phyloP scores from a whole-genome alignment of 1,284 basidiomycete species.

The Leccinum fuscescens region DNA sequence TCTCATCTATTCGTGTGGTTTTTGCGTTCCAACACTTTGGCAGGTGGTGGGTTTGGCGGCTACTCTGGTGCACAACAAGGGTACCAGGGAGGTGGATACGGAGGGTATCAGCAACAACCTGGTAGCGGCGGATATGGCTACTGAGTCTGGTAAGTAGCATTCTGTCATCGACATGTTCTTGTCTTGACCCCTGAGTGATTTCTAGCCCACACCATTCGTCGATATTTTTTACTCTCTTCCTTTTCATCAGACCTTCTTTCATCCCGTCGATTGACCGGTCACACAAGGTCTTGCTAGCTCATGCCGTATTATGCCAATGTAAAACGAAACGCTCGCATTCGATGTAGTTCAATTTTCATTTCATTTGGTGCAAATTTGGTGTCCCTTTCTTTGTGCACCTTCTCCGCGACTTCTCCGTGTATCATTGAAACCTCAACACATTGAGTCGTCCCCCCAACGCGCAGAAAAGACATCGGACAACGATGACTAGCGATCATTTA shows the following conservation, averaged over 20 bases:
- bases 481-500: not conserved
- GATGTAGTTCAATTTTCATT: not conserved
- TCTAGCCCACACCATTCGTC: not conserved
- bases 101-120: slow-evolving; percentile 23
- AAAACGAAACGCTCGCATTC: slow-evolving; percentile 13
- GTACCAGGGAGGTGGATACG: slow-evolving; percentile 26
- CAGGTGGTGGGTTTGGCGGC: slow-evolving; percentile 15
- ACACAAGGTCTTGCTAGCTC: slow-evolving; percentile 3
- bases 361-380: not conserved
- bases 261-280: not conserved
- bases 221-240: not conserved
- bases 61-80: slow-evolving; percentile 25
- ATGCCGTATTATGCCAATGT: slow-evolving; percentile 18
- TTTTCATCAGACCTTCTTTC: slow-evolving; percentile 3
- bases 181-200: slow-evolving; percentile 1
- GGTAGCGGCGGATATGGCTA: slow-evolving; percentile 23
- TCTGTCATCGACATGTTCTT: not conserved
- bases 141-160: slow-evolving; percentile 12
- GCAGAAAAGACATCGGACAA: not conserved
- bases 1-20: not conserved
- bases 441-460: not conserved
- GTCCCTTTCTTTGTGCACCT: not conserved
- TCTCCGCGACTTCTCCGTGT: slow-evolving; percentile 1
- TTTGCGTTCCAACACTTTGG: not conserved
- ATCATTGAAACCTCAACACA: slow-evolving; percentile 13